Evolutionary conservation across 805 yeast species (phyloP).

Genomic region (Monosporozyma servazzii): DNA sequence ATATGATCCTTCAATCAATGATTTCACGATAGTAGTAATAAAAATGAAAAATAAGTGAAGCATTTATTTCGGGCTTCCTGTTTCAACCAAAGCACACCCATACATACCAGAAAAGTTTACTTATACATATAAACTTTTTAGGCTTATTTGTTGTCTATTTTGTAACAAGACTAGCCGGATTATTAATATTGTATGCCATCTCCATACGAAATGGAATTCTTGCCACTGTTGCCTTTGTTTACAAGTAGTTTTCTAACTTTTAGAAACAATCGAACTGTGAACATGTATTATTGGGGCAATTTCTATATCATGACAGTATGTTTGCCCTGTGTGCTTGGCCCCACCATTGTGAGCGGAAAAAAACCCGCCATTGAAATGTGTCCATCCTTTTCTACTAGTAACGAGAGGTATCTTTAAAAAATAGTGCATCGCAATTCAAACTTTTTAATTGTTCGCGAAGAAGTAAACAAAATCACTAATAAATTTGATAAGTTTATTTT

Average conservation of each 20-base stretch:
- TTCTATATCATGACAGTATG: background rate
- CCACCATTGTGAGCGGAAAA: background rate
- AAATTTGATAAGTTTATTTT: background rate
- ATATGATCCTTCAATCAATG: constrained; percentile 12
- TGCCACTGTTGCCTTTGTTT: background rate
- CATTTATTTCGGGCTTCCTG: background rate
- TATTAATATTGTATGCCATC: background rate
- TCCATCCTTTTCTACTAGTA: background rate
- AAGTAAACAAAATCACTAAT: background rate
- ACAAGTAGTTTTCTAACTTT: background rate
- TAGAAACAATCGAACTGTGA: background rate
- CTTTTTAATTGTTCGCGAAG: background rate
- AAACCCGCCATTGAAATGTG: background rate
- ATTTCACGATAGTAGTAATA: background rate
- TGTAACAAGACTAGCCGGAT: background rate
- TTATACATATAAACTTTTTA: background rate
- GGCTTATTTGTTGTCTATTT: background rate
- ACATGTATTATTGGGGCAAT: background rate
- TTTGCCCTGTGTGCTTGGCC: background rate
- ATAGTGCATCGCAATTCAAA: background rate
- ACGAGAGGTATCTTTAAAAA: background rate
- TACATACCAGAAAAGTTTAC: background rate
- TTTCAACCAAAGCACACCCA: background rate
- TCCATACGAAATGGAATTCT: background rate
- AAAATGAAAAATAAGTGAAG: background rate